These are phyloP conservation scores for Sarocladium oryzae DNA, from an alignment of 2,329 filamentous ascomycete genomes.

Conservation along the genomic window DNA sequence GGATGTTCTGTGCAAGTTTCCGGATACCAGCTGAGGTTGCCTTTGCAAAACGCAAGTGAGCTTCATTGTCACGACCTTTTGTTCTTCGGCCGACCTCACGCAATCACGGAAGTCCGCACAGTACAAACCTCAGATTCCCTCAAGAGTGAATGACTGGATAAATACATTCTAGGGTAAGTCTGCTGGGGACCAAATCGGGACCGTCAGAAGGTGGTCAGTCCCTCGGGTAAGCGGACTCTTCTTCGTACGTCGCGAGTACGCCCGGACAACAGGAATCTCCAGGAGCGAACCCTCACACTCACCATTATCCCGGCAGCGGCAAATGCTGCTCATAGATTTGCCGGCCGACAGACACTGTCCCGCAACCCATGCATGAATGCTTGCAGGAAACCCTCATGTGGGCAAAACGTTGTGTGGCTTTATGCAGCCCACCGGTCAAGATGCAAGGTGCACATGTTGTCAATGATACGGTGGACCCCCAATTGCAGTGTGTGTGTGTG, in stretches of 20 bases:
- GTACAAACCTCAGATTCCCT: no score
- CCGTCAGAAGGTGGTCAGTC: background rate
- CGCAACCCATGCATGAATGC: background rate
- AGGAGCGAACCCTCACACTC: no score
- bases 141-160: no score
- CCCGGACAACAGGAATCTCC: no score
- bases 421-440: slow-evolving; percentile 6
- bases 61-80: slow-evolving; percentile 9
- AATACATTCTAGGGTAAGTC: no score
- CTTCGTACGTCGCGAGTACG: background rate
- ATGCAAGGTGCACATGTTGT: background rate
- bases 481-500: background rate
- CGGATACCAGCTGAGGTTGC: slow-evolving; percentile 76
- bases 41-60: slow-evolving; percentile 46
- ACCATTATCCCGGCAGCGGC: no score
- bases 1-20: slow-evolving; percentile 96
- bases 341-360: background rate
- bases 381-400: background rate
- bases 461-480: background rate
- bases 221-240: background rate
- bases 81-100: no score
- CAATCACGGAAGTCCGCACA: no score
- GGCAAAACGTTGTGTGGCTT: background rate
- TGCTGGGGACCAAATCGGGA: slow-evolving; percentile 13
- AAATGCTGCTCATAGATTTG: background rate